These are phyloP conservation scores for Annona squamosa DNA, from an alignment of 164 flowering plant species.

Conservation along the genomic window DNA sequence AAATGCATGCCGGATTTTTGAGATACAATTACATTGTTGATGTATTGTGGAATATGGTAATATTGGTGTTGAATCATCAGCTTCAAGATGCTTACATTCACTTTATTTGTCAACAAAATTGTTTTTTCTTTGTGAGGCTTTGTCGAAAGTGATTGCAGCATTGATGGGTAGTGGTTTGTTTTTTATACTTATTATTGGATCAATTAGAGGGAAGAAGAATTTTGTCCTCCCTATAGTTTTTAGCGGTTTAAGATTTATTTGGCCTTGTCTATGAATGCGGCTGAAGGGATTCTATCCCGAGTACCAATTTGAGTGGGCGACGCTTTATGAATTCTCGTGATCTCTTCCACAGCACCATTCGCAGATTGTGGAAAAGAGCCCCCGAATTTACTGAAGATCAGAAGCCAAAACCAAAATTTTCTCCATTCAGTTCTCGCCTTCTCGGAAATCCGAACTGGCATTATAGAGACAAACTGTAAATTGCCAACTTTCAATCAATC, in stretches of 20 bases:
- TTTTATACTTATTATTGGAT: not conserved
- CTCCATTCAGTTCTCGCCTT: too few species aligned
- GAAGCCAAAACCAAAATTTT: too few species aligned
- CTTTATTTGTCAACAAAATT: too few species aligned
- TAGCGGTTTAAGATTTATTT: not conserved
- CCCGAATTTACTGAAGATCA: too few species aligned
- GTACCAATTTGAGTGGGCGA: conserved; percentile 25
- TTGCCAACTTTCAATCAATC: too few species aligned
- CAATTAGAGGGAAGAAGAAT: not conserved
- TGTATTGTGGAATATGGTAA: not conserved
- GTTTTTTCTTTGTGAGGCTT: too few species aligned
- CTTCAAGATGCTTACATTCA: not conserved
- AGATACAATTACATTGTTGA: not conserved
- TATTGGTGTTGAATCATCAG: not conserved
- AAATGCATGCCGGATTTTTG: not conserved
- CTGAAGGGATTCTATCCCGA: too few species aligned
- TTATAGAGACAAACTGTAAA: too few species aligned
- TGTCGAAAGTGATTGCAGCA: not conserved
- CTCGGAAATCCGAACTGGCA: too few species aligned
- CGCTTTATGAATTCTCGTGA: conserved; percentile 63
- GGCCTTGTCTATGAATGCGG: not conserved
- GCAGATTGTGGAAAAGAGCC: conserved; percentile 13
- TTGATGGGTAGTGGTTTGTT: not conserved
- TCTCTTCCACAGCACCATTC: conserved; percentile 48
- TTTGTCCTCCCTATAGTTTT: not conserved